Base-by-base conservation (phyloP, 2,329 filamentous ascomycete species). In the Fusarium devonianum region DNA sequence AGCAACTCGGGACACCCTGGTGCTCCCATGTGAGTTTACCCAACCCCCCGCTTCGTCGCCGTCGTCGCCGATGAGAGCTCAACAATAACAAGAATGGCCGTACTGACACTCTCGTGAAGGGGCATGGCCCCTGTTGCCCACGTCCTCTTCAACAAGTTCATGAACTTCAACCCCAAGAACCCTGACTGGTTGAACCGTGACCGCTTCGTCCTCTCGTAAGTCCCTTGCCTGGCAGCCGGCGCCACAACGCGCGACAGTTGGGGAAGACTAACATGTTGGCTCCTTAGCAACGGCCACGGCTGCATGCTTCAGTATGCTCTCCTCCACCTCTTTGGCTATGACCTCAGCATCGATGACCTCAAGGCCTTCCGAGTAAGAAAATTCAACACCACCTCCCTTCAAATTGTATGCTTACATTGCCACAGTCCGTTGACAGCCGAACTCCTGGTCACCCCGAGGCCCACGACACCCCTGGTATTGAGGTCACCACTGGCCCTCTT, bases 131-230 rank as follows among this genome's bases (percentile, higher is more conserved):
- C 94, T 58, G 86, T 92, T 71, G 88, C 94, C 75, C 94, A 97
- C 83, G 91, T 97, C 70, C 86, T 99, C 62, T 99, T 90, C 82
- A 96, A 96, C 86, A 95, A 94, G 78, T 95, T 97, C 84, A 91
- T 99, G 91, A 95, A 80, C 75, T 99, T 97, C 85, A 99, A 97
- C 88, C 94, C 94, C 69, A 95, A 97, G 88, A 97, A 96, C 85
- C 90, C 94, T 67, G 83, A 91, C 62, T 99, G 92, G 92, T 71
- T 94, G 69, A 97, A 97, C 86, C 88, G 94, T 71, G 94, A 99
- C 79, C 89, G 94, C 75, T 99, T 99, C 72, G 92, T 99, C 58
- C 92, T 99, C 74, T 99, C 94, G 92, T 97, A 85, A 84, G 92
- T 88, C 36, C 26, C 32, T 17, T 10, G 23, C 32, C 33, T 7